A percentile compares a stretch with the other conserved stretches of the same genome.
Conservation (phyloP, 805 yeast genomes). For the Candida krabiensis region DNA sequence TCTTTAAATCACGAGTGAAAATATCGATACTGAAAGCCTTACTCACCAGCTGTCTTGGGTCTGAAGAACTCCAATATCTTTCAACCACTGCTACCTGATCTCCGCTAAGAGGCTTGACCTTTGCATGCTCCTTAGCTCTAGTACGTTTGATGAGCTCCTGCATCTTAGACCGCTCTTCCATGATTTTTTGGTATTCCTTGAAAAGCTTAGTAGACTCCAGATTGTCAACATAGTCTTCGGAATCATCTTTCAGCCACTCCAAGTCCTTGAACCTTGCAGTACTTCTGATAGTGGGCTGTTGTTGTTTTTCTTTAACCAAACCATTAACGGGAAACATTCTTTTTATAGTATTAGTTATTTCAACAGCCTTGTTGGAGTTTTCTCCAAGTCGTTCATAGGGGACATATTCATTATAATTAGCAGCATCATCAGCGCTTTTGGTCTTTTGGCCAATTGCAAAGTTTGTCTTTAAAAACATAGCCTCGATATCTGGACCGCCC, state of each 20-base stretch:
- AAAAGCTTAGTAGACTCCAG: constrained; percentile 32
- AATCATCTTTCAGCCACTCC: constrained; percentile 32
- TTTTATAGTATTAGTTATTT: constrained; percentile 12
- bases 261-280: constrained; percentile 28
- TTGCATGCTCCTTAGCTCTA: constrained; percentile 36
- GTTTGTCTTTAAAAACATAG: constrained; percentile 19
- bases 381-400: constrained; percentile 4
- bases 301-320: constrained; percentile 2
- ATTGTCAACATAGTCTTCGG: constrained; percentile 31
- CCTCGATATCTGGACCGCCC: constrained; percentile 18
- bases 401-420: constrained; percentile 1
- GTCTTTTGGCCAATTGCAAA: constrained; percentile 8
- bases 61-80: constrained; percentile 32
- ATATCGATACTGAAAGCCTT: constrained; percentile 56
- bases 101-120: constrained; percentile 30
- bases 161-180: constrained; percentile 41
- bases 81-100: constrained; percentile 36
- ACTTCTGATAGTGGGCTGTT: constrained; percentile 16
- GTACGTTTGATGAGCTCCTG: constrained; percentile 35
- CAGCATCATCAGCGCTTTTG: background rate
- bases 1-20: constrained; percentile 62
- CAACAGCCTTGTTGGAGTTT: constrained; percentile 6
- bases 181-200: constrained; percentile 43
- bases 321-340: constrained; percentile 12
- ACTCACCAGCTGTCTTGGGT: constrained; percentile 28